A percentile compares a stretch with the other conserved stretches of the same genome.
Evolutionary conservation across 176 grass and related monocot species (phyloP).

Genomic region (Carex kokanica): DNA sequence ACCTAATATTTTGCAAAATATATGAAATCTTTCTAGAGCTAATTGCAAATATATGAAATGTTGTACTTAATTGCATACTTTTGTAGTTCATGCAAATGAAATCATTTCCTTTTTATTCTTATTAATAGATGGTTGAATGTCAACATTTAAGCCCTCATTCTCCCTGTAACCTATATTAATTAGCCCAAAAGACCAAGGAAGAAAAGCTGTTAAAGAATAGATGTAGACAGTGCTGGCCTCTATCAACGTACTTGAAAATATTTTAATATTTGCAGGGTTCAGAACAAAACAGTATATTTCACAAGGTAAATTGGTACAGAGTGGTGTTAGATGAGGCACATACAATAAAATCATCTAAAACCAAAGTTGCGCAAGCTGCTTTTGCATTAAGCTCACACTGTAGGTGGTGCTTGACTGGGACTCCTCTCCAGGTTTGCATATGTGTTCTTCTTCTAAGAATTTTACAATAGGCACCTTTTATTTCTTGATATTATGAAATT

Average conservation of each 20-base stretch:
- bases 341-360: conserved; percentile 75
- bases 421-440: conserved; percentile 72
- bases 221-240: neutral
- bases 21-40: neutral
- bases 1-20: neutral
- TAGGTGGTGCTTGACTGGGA: conserved; percentile 95
- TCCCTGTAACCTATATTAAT: neutral
- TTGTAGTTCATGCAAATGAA: neutral
- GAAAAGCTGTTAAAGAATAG: neutral
- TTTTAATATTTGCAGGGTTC: conserved; percentile 39
- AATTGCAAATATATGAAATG: neutral
- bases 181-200: neutral
- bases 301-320: conserved; percentile 74
- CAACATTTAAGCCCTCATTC: neutral
- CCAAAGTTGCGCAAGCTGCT: conserved; percentile 64
- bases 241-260: neutral
- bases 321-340: conserved; percentile 91
- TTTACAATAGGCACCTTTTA: neutral
- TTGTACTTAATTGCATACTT: neutral
- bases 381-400: conserved; percentile 61
- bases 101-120: neutral
- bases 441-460: neutral
- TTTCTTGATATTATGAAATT: neutral
- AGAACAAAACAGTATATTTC: conserved; percentile 57
- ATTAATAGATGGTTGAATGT: neutral